A percentile compares a stretch with the other conserved stretches of the same genome.
phyloP scores from a whole-genome alignment of 2,329 filamentous ascomycete species.

The Trichoderma sp. region DNA sequence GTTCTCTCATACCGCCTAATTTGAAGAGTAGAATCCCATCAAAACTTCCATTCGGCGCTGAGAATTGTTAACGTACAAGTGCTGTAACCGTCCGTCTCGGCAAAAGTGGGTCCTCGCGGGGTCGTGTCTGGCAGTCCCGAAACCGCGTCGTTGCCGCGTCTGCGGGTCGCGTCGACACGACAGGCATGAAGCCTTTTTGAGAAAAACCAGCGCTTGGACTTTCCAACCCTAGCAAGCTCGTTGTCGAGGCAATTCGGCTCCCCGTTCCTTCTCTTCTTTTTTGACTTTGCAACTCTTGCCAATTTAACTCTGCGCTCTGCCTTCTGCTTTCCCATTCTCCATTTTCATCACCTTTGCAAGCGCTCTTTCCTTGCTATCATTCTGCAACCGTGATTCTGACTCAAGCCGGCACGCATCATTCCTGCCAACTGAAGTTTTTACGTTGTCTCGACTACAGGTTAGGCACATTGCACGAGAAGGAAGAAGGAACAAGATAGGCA shows the following conservation, averaged over 20 bases:
- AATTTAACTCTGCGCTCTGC: neutral
- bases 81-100: neutral
- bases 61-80: neutral
- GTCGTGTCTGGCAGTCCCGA: neutral
- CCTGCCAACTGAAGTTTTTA: neutral
- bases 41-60: neutral
- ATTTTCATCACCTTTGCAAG: neutral
- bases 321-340: neutral
- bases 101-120: neutral
- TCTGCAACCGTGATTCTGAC: neutral
- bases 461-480: conserved; percentile 1
- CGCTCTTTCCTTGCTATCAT: neutral
- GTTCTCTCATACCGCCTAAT: neutral
- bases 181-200: neutral
- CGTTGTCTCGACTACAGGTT: neutral
- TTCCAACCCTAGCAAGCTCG: neutral
- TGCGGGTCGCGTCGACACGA: conserved; percentile 15
- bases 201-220: conserved; percentile 9
- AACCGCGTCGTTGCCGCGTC: conserved; percentile 14
- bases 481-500: neutral
- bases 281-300: neutral
- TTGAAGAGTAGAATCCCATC: neutral
- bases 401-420: neutral
- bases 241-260: conserved; percentile 23
- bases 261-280: neutral